Conservation (phyloP, 805 yeast species). For the Lipomyces mesembrius region DNA sequence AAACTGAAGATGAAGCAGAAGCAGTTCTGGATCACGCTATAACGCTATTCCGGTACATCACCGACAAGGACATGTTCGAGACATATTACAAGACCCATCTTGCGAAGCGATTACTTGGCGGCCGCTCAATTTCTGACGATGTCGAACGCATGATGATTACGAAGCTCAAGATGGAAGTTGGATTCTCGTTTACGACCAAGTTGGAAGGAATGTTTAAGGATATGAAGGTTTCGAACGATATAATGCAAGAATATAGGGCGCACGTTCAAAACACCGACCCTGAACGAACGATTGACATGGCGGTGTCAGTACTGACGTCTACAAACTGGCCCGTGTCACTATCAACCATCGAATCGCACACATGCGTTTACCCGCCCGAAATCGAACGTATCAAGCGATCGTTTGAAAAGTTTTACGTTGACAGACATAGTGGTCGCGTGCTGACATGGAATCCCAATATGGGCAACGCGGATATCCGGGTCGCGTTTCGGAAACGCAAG, state of each 20-base stretch:
- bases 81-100: conserved; percentile 81
- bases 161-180: conserved; percentile 74
- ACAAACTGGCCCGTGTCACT: conserved; percentile 70
- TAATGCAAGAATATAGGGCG: conserved; percentile 44
- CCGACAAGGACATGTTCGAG: conserved; percentile 86
- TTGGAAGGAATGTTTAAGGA: conserved; percentile 89
- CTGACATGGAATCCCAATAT: conserved; percentile 71
- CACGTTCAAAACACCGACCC: conserved; percentile 28
- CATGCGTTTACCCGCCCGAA: conserved; percentile 49
- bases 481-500: conserved; percentile 66
- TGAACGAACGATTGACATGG: conserved; percentile 49
- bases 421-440: conserved; percentile 61
- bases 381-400: conserved; percentile 51
- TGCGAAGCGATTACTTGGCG: conserved; percentile 74
- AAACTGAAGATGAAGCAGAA: conserved; percentile 54
- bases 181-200: conserved; percentile 76
- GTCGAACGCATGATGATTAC: conserved; percentile 71
- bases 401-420: conserved; percentile 59
- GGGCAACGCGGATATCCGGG: conserved; percentile 80
- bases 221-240: conserved; percentile 61
- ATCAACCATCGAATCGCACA: conserved; percentile 42
- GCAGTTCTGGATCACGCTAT: conserved; percentile 60
- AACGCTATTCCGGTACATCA: conserved; percentile 65
- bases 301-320: conserved; percentile 61
- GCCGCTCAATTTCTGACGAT: conserved; percentile 55